Conservation (phyloP, 192 early-diverging fungal species). For the Backusella circina region DNA sequence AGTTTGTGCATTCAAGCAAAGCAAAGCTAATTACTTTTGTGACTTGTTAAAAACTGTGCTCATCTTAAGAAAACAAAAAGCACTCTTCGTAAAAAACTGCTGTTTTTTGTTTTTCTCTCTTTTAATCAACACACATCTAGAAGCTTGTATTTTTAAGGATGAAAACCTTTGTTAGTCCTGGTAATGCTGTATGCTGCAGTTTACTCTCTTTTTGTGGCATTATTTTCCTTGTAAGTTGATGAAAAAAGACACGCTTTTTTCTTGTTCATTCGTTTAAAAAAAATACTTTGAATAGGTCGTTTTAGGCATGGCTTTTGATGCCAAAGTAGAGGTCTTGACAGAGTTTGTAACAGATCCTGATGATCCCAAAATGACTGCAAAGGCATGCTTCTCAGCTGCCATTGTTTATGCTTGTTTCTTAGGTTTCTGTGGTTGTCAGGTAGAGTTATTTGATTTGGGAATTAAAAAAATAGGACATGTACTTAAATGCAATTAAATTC, state of each 20-base stretch:
- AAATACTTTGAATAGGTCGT: slow-evolving; percentile 16
- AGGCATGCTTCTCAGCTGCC: slow-evolving; percentile 47
- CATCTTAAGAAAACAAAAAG: neutral
- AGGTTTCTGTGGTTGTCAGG: slow-evolving; percentile 49
- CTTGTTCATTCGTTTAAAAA: neutral
- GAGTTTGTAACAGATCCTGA: slow-evolving; percentile 44
- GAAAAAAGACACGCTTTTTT: neutral
- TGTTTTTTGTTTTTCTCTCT: neutral
- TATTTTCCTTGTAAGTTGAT: slow-evolving; percentile 39
- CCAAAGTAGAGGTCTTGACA: slow-evolving; percentile 44
- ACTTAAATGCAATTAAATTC: neutral
- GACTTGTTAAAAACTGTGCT: too few relatives aligned
- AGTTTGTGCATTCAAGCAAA: too few relatives aligned
- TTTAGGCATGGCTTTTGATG: slow-evolving; percentile 40
- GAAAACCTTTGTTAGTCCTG: slow-evolving; percentile 49
- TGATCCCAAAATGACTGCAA: slow-evolving; percentile 42
- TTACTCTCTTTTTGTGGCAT: slow-evolving; percentile 46
- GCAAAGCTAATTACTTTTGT: neutral
- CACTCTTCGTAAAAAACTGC: neutral
- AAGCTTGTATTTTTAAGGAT: slow-evolving; percentile 29
- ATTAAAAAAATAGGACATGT: neutral
- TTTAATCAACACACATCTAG: neutral
- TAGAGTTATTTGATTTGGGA: slow-evolving; percentile 10
- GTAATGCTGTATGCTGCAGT: slow-evolving; percentile 44
- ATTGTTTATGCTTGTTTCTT: slow-evolving; percentile 49